phyloP scores from a whole-genome alignment of 2,329 filamentous ascomycete genomes.

The Pestalotiopsis sp. region DNA sequence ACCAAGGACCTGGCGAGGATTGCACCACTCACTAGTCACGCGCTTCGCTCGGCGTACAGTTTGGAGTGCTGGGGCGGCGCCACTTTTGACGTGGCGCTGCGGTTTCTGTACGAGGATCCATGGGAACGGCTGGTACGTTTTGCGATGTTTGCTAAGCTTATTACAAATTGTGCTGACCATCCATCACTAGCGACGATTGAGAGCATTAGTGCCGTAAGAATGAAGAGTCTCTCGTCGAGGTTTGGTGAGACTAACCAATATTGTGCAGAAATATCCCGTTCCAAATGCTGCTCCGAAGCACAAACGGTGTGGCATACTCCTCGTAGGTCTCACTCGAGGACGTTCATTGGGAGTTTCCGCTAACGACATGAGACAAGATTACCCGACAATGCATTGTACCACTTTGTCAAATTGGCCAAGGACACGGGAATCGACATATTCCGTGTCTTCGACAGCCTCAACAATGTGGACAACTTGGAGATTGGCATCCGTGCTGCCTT shows the following conservation, averaged over 20 bases:
- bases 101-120: constrained; percentile 98
- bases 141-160: too few relatives aligned
- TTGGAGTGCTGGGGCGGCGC: constrained; percentile 98
- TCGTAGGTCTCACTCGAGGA: constrained; percentile 41
- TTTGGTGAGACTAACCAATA: too few relatives aligned
- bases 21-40: constrained; percentile 93
- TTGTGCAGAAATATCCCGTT: constrained; percentile 78
- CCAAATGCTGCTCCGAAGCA: constrained; percentile 98
- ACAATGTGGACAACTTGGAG: constrained; percentile 94
- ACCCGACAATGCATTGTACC: constrained; percentile 96
- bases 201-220: constrained; percentile 59
- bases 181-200: too few relatives aligned
- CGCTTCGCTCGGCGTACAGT: constrained; percentile 86
- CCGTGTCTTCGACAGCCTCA: constrained; percentile 96
- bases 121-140: constrained; percentile 75
- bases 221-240: constrained; percentile 84
- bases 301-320: constrained; percentile 96
- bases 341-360: too few relatives aligned
- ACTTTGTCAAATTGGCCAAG: constrained; percentile 98
- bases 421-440: constrained; percentile 98
- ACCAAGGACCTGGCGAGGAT: constrained; percentile 95
- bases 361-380: constrained; percentile 39
- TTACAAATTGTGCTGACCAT: too few relatives aligned
- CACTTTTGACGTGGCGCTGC: constrained; percentile 97
- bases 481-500: constrained; percentile 96